phyloP scores from a whole-genome alignment of 1,284 basidiomycete genomes.

The Tremellales sp. region DNA sequence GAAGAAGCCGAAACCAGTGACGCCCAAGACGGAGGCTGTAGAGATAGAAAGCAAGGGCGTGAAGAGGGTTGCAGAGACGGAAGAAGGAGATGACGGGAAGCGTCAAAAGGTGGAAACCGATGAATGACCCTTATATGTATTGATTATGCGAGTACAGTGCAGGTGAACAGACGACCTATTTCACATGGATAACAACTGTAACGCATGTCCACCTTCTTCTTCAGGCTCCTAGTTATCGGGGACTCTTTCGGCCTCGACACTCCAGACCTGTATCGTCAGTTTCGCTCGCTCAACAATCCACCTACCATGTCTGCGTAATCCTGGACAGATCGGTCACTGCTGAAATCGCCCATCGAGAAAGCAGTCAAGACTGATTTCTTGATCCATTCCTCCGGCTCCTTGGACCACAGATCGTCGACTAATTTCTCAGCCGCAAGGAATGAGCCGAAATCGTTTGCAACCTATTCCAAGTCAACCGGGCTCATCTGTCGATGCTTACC shows the following conservation, averaged over 20 bases:
- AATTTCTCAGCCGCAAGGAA: constrained; percentile 76
- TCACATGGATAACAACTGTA: neutral
- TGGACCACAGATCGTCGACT: constrained; percentile 77
- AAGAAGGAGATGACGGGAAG: constrained; percentile 3
- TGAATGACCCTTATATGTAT: no score
- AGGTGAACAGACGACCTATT: neutral
- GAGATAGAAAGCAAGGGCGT: constrained; percentile 1
- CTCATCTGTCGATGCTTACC: constrained; percentile 4
- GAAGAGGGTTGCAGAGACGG: neutral
- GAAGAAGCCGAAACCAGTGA: constrained; percentile 36
- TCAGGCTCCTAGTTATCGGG: constrained; percentile 14
- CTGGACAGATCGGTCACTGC: constrained; percentile 82
- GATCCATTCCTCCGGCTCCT: constrained; percentile 75
- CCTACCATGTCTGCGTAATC: constrained; percentile 65
- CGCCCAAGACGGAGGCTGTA: neutral
- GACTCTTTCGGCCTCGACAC: constrained; percentile 39
- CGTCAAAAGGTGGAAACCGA: constrained; percentile 4
- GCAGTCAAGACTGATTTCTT: constrained; percentile 83
- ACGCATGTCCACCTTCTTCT: neutral
- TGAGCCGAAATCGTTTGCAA: constrained; percentile 87
- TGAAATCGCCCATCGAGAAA: constrained; percentile 88
- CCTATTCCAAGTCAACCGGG: constrained; percentile 21
- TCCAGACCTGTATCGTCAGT: constrained; percentile 36
- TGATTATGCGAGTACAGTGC: neutral
- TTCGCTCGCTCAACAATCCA: constrained; percentile 2